Base-by-base conservation (phyloP, 164 flowering plant genomes). In the Liquidambar formosana region DNA sequence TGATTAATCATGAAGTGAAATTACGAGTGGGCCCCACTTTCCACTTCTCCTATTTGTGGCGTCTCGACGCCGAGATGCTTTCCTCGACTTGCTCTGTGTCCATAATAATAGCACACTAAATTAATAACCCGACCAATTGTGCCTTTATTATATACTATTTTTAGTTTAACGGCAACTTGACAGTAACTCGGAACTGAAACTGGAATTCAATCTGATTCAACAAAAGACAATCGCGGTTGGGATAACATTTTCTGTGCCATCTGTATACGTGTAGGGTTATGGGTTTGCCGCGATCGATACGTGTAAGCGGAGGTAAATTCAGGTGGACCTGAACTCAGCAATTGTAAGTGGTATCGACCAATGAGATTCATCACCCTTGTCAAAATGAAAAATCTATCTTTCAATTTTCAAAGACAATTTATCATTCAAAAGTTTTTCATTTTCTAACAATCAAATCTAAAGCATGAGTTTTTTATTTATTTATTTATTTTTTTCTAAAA, bases 61-160 rank as follows among this genome's bases (percentile, higher is more conserved):
- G 69, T 27, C 57, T 22, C 5, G 74, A 64, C 63, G 69, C 74
- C 43, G 74, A 64, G 5, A 26, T n/a, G n/a, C n/a, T n/a, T n/a
- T n/a, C n/a, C n/a, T n/a, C n/a, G n/a, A n/a, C n/a, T n/a, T n/a
- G n/a, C n/a, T n/a, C n/a, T n/a, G n/a, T n/a, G n/a, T n/a, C n/a
- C n/a, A n/a, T n/a, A n/a, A n/a, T n/a, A n/a, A n/a, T 33, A 25
- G 60, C 60, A 57, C 60, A 57, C 60, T 22, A 23, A 21, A 57
- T 57, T 57, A 23, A 23, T 25, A 2, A 23, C 14, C 53, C 53
- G 5, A n/a, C n/a, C 4, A 18, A 15, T 15, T 49, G n/a, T 5
- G 4, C n/a, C 14, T 49, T 49, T 49, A 12, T 49, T 49, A 5
- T 49, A 13, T 12, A 53, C 25, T 8, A 0, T 25, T 12, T 4